Evolutionary conservation across 306 rosid genomes (phyloP).

Genomic region (Mucuna pruriens): DNA sequence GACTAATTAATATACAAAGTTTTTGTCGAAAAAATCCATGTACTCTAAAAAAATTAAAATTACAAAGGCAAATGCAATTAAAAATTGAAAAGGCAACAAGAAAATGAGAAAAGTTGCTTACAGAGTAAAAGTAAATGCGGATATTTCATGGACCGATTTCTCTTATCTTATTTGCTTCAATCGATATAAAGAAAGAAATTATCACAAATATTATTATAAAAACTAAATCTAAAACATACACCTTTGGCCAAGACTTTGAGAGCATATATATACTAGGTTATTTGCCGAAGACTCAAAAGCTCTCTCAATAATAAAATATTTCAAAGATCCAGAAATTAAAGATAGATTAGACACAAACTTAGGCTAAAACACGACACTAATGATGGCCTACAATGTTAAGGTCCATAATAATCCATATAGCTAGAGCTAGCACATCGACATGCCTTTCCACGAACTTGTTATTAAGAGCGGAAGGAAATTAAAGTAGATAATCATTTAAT

Average conservation of each 20-base stretch:
- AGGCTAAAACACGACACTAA: slow-evolving; percentile 32
- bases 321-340: slow-evolving; percentile 31
- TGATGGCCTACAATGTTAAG: slow-evolving; percentile 47
- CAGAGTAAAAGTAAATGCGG: neutral
- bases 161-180: neutral
- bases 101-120: neutral
- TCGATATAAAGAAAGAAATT: neutral
- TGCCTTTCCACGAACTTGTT: slow-evolving; percentile 13
- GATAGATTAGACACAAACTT: slow-evolving; percentile 44
- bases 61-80: too few relatives aligned
- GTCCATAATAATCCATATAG: neutral
- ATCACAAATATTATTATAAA: neutral
- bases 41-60: too few relatives aligned
- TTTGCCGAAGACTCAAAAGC: slow-evolving; percentile 31
- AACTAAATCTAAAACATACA: neutral
- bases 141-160: neutral
- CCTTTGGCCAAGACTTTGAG: neutral
- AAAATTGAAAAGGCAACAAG: neutral
- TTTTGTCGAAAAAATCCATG: too few relatives aligned
- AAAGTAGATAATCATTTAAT: slow-evolving; percentile 34
- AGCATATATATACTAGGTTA: neutral
- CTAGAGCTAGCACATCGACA: slow-evolving; percentile 54
- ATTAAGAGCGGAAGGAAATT: slow-evolving; percentile 28
- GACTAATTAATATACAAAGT: too few relatives aligned
- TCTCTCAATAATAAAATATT: neutral